phyloP scores from a whole-genome alignment of 2,329 filamentous ascomycete genomes.

The Alternaria novae-zelandiae region DNA sequence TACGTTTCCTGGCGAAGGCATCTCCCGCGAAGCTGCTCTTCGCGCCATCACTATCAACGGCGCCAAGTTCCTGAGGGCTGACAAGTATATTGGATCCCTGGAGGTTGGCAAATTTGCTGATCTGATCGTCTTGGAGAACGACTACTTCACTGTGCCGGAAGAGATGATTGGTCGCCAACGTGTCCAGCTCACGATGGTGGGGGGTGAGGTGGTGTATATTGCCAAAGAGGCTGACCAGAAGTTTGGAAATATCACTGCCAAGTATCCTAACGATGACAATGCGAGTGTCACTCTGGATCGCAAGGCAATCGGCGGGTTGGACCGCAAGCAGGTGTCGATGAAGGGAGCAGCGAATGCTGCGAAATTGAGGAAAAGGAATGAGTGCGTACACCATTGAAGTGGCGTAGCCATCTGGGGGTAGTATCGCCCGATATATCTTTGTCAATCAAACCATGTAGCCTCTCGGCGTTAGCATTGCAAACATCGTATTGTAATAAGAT shows the following conservation, averaged over 20 bases:
- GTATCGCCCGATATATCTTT: not conserved
- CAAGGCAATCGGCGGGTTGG: slow-evolving; percentile 4
- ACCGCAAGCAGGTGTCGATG: not conserved
- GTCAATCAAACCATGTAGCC: not conserved
- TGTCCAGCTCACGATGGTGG: not conserved
- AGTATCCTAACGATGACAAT: not conserved
- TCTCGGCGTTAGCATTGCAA: not conserved
- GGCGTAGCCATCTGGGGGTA: not conserved
- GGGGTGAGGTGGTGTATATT: slow-evolving; percentile 4
- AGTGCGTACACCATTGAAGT: not conserved
- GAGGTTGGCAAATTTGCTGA: slow-evolving; percentile 5
- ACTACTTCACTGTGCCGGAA: slow-evolving; percentile 5
- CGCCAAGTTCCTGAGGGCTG: not conserved
- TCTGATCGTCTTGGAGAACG: not conserved
- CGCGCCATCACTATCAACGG: slow-evolving; percentile 4
- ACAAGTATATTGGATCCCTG: not conserved
- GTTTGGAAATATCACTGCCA: not conserved
- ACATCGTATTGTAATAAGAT: fast-evolving
- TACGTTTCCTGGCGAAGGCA: slow-evolving; percentile 1
- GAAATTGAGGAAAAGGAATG: not conserved
- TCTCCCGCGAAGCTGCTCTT: slow-evolving; percentile 1
- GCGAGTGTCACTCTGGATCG: not conserved
- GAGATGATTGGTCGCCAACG: slow-evolving; percentile 1
- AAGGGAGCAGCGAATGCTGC: not conserved
- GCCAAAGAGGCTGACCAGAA: not conserved